Base-by-base conservation (phyloP, 2,329 filamentous ascomycete species). In the Furcasterigmium sp. region DNA sequence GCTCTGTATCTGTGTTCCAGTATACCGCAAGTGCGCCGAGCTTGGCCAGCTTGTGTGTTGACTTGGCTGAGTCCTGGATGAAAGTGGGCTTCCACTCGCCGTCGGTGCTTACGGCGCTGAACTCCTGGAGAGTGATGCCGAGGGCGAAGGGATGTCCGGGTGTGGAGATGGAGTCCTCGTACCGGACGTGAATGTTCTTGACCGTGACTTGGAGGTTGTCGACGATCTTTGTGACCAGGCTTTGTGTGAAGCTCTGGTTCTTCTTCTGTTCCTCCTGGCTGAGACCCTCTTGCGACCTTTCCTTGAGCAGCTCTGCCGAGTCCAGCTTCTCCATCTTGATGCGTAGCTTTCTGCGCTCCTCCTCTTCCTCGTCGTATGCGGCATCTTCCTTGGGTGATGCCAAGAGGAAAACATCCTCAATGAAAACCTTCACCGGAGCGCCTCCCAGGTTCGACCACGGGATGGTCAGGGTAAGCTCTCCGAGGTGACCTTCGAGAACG, bases 321-420 rank as follows among this genome's bases (percentile, higher is more conserved):
- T 98, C 93, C 7, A 99, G 78, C 67, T 96, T 95, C 67, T 99
- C 93, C 81, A 98, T 95, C 72, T 99, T 99, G 58, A 98, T 78
- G n/a, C 85, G 78, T 60, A 96, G 90, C 48, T 80, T 82, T 59
- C 93, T 78, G 41, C 82, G 79, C 53, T 91, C 87, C 64, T 99
- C 93, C 58, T 99, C 93, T 10, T 91, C 87, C 46, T 91, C 82
- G 53, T 98, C 84, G 62, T 95, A 97, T 56, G 91, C 87, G 20
- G 89, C 84, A 68, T 98, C 91, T 64, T 95, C 91, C 64, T 93
- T 95, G 3, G 93, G 94, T 7, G 91, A 94, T 6, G 94, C 93
- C 43, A 99, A 75, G 26, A 99, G 73, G 62, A 91, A 98, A 39
- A 98, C 91, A 81, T 98, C 91, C 61, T 98, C 88, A 51, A 99